Conservation (phyloP, 345 rosid species). For the Sonneratia caseolaris region DNA sequence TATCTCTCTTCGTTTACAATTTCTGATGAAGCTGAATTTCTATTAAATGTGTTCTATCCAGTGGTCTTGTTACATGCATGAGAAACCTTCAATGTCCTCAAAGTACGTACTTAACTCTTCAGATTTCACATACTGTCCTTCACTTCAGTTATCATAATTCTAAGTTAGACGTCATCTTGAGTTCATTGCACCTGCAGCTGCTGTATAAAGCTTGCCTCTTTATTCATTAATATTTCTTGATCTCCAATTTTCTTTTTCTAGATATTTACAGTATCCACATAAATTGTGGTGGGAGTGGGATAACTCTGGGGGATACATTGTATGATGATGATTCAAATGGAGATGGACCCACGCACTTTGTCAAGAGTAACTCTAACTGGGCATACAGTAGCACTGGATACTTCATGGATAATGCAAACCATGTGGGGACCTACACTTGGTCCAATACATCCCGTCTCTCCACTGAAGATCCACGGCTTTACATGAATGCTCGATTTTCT, state of each 20-base stretch:
- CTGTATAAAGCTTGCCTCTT: no score
- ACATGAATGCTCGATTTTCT: conserved; percentile 33
- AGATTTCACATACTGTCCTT: no score
- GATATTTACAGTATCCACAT: neutral
- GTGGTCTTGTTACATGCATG: conserved; percentile 3
- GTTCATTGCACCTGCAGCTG: neutral
- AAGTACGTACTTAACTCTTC: conserved; percentile 2
- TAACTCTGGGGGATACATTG: accelerated
- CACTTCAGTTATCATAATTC: neutral
- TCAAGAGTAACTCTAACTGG: neutral
- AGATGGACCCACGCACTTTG: neutral
- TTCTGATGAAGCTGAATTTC: neutral
- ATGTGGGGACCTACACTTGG: conserved; percentile 14
- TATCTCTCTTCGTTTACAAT: neutral
- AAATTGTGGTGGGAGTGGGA: conserved; percentile 7
- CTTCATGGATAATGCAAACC: conserved; percentile 30
- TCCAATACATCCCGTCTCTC: conserved; percentile 15
- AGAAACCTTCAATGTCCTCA: neutral
- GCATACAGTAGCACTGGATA: conserved; percentile 45
- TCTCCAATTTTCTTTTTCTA: neutral
- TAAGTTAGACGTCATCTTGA: neutral
- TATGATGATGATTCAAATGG: neutral
- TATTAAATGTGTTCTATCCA: neutral
- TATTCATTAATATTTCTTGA: no score
- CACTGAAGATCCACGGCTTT: conserved; percentile 19